A percentile compares a stretch with the other conserved stretches of the same genome.
phyloP scores from a whole-genome alignment of 805 yeast genomes.

The Candida coleopterorum region DNA sequence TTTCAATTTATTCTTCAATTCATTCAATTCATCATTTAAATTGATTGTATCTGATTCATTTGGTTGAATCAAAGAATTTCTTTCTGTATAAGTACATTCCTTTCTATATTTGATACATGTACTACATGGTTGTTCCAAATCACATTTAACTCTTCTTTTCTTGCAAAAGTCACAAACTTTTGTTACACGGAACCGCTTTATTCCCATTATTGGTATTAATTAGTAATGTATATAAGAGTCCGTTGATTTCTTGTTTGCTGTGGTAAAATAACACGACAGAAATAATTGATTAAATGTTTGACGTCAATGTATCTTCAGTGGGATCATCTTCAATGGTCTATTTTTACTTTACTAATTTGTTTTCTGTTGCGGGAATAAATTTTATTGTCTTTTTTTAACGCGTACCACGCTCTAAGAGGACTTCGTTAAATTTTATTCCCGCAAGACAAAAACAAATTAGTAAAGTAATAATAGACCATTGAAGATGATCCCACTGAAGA shows the following conservation, averaged over 20 bases:
- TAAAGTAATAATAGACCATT: background rate
- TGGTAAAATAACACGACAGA: no score
- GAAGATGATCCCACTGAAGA: conserved; percentile 1
- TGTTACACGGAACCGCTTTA: conserved; percentile 1
- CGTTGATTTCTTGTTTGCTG: no score
- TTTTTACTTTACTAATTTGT: background rate
- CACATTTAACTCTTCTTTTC: conserved; percentile 35
- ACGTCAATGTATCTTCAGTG: conserved; percentile 1
- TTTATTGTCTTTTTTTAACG: no score
- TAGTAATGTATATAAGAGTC: background rate
- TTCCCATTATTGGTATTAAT: conserved; percentile 1
- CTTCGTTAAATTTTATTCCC: no score
- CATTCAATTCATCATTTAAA: conserved; percentile 12
- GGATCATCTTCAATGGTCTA: background rate
- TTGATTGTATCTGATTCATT: background rate
- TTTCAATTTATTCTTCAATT: conserved; percentile 13
- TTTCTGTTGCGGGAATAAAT: no score
- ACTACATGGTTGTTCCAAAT: conserved; percentile 31
- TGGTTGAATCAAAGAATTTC: background rate
- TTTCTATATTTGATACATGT: conserved; percentile 25
- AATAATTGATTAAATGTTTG: no score
- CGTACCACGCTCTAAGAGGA: no score
- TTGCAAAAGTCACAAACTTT: conserved; percentile 29
- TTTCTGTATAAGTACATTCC: conserved; percentile 1
- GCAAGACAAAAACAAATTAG: no score